Base-by-base conservation (phyloP, 495 filamentous ascomycete genomes). In the Talaromyces adpressus region DNA sequence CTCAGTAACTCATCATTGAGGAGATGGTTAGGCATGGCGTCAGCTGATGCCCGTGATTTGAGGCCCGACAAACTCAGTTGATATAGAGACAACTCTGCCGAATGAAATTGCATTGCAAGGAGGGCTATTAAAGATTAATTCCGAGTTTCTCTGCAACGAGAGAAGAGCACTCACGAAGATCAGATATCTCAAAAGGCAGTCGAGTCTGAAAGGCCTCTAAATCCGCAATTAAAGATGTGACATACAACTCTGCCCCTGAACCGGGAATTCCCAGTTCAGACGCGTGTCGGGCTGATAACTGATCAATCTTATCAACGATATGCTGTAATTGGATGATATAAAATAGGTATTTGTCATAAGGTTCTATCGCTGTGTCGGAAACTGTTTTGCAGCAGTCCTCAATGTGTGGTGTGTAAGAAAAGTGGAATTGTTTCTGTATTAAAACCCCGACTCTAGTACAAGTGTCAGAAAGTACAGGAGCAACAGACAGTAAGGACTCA, bases 251-350 rank as follows among this genome's bases (percentile, higher is more conserved):
- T 1, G 68, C 34, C 4, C 60, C 71, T 11, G 69, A 70, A 6
- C 67, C 63, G 23, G 66, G 63, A 30, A 20, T 65, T 14, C 20
- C 30, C 29, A 68, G 23, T 22, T 67, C 67, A 3, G 54, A 20
- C 22, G 41, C 61, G 58, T 68, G 66, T 18, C 52, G 57, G 36
- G 56, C 41, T 20, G 64, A 68, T 12, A 73, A 53, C 0, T 63
- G 60, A 39, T 72, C 65, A 8, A 70, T 66, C 53, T 68, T 72
- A n/a, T 72, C 71, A 45, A 64, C 64, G n/a, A 69, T 66, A 25
- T 32, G 49, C 52, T 73, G 71, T 25, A 73, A 34, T 18, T 67
- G 69, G n/a, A 70, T 59, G 0, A 70, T 52, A 20, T 69, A 54
- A 9, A 30, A 45, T 18, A 73, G 65, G 49, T 68, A 67, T 63